A percentile compares a stretch with the other conserved stretches of the same genome.
Conservation (phyloP, 495 filamentous ascomycete genomes). For the Penicillium pulvis region DNA sequence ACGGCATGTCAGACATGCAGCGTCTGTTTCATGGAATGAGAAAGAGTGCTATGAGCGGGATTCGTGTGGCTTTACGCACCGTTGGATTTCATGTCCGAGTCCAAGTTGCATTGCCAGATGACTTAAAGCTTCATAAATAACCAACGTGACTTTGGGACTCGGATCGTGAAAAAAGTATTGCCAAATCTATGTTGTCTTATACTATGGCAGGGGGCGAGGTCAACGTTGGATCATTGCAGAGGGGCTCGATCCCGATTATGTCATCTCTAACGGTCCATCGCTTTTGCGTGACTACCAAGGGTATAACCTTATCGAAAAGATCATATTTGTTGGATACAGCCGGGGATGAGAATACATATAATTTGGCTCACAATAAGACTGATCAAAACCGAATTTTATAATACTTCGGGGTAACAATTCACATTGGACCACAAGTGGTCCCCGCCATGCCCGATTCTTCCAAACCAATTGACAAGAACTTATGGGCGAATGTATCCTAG, state of each 20-base stretch:
- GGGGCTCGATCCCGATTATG: neutral
- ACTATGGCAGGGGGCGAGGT: neutral
- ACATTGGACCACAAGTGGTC: no score
- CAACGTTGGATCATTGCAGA: neutral
- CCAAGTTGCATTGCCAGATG: neutral
- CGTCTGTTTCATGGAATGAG: slow-evolving; percentile 9
- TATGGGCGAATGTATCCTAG: no score
- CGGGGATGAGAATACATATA: no score
- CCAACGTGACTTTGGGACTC: neutral
- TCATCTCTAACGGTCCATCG: neutral
- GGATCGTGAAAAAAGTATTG: neutral
- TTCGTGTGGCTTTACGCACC: neutral
- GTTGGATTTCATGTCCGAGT: neutral
- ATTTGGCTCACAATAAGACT: no score
- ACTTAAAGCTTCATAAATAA: neutral
- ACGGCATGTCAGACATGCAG: slow-evolving; percentile 27
- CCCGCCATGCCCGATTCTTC: no score
- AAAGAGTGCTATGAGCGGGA: neutral
- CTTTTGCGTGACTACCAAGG: no score
- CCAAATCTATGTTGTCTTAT: neutral
- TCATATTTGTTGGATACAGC: no score
- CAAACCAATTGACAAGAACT: no score
- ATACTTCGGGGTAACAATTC: no score
- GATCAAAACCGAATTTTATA: no score
- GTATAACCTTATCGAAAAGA: no score